A percentile compares a stretch with the other conserved stretches of the same genome.
Conservation (phyloP, 2,329 filamentous ascomycete species). For the Ophiostoma australiae region DNA sequence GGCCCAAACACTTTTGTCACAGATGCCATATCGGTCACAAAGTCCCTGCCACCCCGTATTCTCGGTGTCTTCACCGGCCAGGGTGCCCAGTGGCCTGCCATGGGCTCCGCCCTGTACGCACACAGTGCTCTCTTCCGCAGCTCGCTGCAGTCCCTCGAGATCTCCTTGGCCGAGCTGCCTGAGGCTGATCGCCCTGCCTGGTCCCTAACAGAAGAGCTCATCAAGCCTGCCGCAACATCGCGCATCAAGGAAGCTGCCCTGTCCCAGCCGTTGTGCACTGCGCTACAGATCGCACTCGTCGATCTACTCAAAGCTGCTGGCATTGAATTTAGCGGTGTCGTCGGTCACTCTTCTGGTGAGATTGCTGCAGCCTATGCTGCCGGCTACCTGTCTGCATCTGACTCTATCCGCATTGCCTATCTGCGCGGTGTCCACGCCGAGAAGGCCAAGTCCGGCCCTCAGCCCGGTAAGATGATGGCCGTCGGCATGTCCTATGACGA, state of each 20-base stretch:
- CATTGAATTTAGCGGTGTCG: slow-evolving; percentile 33
- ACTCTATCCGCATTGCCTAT: slow-evolving; percentile 40
- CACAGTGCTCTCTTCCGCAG: slow-evolving; percentile 17
- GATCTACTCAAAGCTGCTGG: slow-evolving; percentile 32
- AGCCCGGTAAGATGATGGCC: slow-evolving; percentile 36
- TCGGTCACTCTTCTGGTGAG: slow-evolving; percentile 43
- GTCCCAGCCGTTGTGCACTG: slow-evolving; percentile 50
- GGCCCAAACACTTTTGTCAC: slow-evolving; percentile 18
- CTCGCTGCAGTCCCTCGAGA: slow-evolving; percentile 22
- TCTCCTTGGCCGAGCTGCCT: slow-evolving; percentile 20
- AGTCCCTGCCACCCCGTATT: slow-evolving; percentile 19
- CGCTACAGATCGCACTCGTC: slow-evolving; percentile 45
- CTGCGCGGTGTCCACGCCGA: slow-evolving; percentile 38
- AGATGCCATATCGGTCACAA: slow-evolving; percentile 16
- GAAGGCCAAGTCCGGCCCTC: slow-evolving; percentile 27
- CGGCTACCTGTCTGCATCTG: slow-evolving; percentile 34
- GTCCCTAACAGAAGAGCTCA: slow-evolving; percentile 25
- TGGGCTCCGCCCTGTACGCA: slow-evolving; percentile 34
- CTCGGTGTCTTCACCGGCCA: slow-evolving; percentile 26
- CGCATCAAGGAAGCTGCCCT: slow-evolving; percentile 35
- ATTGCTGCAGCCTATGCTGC: slow-evolving; percentile 43
- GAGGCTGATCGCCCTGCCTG: slow-evolving; percentile 23
- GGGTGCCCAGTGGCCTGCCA: slow-evolving; percentile 28
- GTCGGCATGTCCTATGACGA: slow-evolving; percentile 33
- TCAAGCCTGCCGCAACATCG: slow-evolving; percentile 20